Evolutionary conservation across 805 yeast species (phyloP).

Genomic region (Pichia occidentalis): DNA sequence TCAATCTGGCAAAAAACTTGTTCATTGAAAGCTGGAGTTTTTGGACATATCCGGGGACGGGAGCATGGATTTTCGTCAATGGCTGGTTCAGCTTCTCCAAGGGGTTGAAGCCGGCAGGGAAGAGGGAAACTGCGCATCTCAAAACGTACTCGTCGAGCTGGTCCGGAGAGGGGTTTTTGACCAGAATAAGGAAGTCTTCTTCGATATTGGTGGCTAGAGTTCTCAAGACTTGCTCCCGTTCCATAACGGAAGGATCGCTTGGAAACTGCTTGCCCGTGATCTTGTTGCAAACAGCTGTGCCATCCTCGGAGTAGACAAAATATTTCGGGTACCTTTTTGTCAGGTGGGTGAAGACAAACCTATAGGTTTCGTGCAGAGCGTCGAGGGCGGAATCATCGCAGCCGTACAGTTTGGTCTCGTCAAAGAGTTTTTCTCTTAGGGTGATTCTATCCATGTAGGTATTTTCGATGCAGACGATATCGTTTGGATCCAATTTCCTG

Average conservation of each 20-base stretch:
- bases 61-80: slow-evolving; percentile 55
- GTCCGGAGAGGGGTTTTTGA: slow-evolving; percentile 34
- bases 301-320: slow-evolving; percentile 30
- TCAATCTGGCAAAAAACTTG: slow-evolving; percentile 52
- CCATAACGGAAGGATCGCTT: slow-evolving; percentile 13
- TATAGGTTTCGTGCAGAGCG: slow-evolving; percentile 37
- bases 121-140: slow-evolving; percentile 51
- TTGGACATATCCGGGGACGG: slow-evolving; percentile 61
- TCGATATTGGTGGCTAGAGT: slow-evolving; percentile 35
- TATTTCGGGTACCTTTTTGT: slow-evolving; percentile 46
- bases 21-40: slow-evolving; percentile 59
- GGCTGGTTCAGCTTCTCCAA: slow-evolving; percentile 43
- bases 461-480: slow-evolving; percentile 57
- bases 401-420: slow-evolving; percentile 5
- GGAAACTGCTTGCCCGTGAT: slow-evolving; percentile 39
- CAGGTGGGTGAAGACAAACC: slow-evolving; percentile 29
- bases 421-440: slow-evolving; percentile 28
- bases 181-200: slow-evolving; percentile 56
- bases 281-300: slow-evolving; percentile 29
- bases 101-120: slow-evolving; percentile 74
- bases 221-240: slow-evolving; percentile 14
- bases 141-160: slow-evolving; percentile 49
- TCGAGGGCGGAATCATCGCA: slow-evolving; percentile 24
- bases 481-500: slow-evolving; percentile 39
- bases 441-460: slow-evolving; percentile 44